Evolutionary conservation across 495 filamentous ascomycete genomes (phyloP), one percentile per base, ranked within the genome.

Genomic region (Copromyces sp.): DNA sequence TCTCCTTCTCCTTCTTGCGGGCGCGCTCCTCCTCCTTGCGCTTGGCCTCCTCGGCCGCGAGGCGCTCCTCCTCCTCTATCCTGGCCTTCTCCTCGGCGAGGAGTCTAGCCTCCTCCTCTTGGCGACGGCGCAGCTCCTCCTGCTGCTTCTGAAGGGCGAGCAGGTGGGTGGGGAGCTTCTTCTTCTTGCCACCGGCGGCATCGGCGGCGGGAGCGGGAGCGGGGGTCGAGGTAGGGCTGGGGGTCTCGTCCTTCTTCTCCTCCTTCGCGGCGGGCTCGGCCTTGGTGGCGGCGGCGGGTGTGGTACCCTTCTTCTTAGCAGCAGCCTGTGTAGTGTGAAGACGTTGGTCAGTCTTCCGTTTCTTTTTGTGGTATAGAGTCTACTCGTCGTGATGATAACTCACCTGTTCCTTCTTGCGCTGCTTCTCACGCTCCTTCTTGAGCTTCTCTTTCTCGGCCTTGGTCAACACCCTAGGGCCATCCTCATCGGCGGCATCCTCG

Each of bases 381-480:
- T 11, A 59, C 47, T 38, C 65, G 5, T 17, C 61, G 3, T 70
- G 69, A 11, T 38, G 39, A 9, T 16, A 44, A 20, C 86, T 73
- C 80, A 92, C 91, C 86, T 95, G 90, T 82, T 95, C 93, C 90
- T 91, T 97, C 85, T 95, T 97, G 73, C 92, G 87, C 84, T 93
- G 91, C 89, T 97, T 97, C 85, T 98, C 94, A 73, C 91, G 87
- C 84, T 98, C 94, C 83, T 95, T 97, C 87, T 93, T 97, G 79
- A 94, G 86, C 84, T 91, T 94, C 82, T 98, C 94, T 85, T 98
- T 98, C 84, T 98, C 93, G 76, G 94, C 94, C 87, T 97, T 97
- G 17, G 90, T 94, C 83, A 97, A 89, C 74, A 97, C 84, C 70
- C 88, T 87, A 70, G 79, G 84, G 32, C 85, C 92, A 16, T 78